These are phyloP conservation scores for Calonectria multiphialidica DNA, from an alignment of 2,329 filamentous ascomycete species.

Conservation along the genomic window DNA sequence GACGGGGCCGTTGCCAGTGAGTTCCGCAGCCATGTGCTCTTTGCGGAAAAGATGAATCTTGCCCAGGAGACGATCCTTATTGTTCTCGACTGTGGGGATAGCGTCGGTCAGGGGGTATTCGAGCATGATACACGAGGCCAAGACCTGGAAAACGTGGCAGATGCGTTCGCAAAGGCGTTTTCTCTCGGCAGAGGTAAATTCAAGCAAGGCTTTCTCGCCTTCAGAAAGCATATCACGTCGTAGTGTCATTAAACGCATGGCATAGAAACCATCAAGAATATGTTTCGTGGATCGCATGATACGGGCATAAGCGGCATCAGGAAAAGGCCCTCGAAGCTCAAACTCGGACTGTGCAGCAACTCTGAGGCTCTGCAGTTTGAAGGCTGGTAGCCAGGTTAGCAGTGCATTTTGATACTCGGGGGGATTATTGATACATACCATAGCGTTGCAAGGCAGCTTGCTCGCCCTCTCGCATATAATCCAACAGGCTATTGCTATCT, in stretches of 20 bases:
- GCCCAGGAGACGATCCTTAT: conserved; percentile 84
- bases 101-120: conserved; percentile 94
- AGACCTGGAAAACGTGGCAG: conserved; percentile 86
- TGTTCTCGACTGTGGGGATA: conserved; percentile 84
- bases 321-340: conserved; percentile 89
- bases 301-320: conserved; percentile 76
- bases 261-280: conserved; percentile 93
- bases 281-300: conserved; percentile 85
- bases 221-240: conserved; percentile 81
- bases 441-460: conserved; percentile 90
- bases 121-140: conserved; percentile 93
- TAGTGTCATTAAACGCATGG: conserved; percentile 92
- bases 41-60: conserved; percentile 91
- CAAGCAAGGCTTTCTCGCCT: conserved; percentile 84
- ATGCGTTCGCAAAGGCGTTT: conserved; percentile 87
- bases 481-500: conserved; percentile 66
- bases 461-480: conserved; percentile 90
- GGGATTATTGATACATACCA: conserved; percentile 44
- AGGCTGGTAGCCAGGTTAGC: conserved; percentile 53
- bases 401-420: no score
- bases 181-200: conserved; percentile 84
- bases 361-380: conserved; percentile 80
- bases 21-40: conserved; percentile 62
- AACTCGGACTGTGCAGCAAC: conserved; percentile 85
- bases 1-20: conserved; percentile 40